These are phyloP conservation scores for Cutaneotrichosporon curvatum DNA, from an alignment of 1,284 basidiomycete species.

Conservation along the genomic window DNA sequence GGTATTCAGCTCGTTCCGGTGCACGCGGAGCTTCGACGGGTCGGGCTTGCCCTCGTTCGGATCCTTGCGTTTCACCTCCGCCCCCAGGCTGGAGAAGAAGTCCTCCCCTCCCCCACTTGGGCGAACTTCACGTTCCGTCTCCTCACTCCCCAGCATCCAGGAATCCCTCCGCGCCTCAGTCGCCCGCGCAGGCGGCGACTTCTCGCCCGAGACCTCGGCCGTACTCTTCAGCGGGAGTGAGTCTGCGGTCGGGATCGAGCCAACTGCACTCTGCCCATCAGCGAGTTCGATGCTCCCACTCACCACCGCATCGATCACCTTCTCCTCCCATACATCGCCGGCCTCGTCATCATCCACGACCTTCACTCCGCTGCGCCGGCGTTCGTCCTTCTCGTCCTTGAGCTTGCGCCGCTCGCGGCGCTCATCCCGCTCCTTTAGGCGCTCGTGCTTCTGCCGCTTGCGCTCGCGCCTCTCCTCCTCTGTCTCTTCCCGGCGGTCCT, in stretches of 20 bases:
- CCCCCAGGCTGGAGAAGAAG: slow-evolving; percentile 79
- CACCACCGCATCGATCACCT: slow-evolving; percentile 73
- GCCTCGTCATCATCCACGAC: slow-evolving; percentile 67
- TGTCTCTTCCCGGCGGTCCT: slow-evolving; percentile 12
- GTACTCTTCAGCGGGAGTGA: slow-evolving; percentile 61
- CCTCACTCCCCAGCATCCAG: slow-evolving; percentile 66
- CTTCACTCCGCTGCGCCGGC: slow-evolving; percentile 20
- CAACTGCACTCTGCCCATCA: slow-evolving; percentile 7
- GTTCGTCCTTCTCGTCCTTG: slow-evolving; percentile 42
- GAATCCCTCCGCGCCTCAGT: slow-evolving; percentile 55
- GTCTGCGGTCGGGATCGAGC: slow-evolving; percentile 64
- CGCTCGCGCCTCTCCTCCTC: slow-evolving; percentile 22
- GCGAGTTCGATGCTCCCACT: slow-evolving; percentile 26
- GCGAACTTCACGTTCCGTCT: neutral
- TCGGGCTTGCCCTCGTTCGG: slow-evolving; percentile 57
- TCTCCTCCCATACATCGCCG: slow-evolving; percentile 75
- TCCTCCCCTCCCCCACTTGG: slow-evolving; percentile 46
- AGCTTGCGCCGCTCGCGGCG: slow-evolving; percentile 4
- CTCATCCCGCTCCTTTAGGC: slow-evolving; percentile 10
- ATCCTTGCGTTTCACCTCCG: slow-evolving; percentile 62
- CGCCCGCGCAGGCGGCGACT: slow-evolving; percentile 6
- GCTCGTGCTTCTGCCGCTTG: slow-evolving; percentile 18
- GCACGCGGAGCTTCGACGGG: slow-evolving; percentile 58
- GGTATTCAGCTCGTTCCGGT: slow-evolving; percentile 65
- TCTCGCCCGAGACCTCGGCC: slow-evolving; percentile 1